Evolutionary conservation across 1,139 yeast species (phyloP), one percentile per base, ranked within the genome.

Genomic region (Pneumocystis jirovecii): DNA sequence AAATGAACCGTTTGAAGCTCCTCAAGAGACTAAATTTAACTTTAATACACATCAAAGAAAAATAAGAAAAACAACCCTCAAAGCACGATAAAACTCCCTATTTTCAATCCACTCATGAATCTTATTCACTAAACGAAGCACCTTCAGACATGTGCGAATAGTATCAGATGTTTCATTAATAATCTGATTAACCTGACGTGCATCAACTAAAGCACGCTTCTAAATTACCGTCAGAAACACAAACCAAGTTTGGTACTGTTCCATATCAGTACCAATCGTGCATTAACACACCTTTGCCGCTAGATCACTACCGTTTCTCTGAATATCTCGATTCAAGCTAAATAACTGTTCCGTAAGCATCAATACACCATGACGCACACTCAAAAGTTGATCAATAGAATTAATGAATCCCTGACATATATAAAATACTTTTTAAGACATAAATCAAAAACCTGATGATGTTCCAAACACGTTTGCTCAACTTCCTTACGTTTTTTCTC

Each of bases 71-170:
- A 25, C 21, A 50, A 50, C 57, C 65, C 68, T 63, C 70, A 93
- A 81, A 0, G 97, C 97, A 68, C 87, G 87, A 75, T 89, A 93
- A 71, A 89, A 88, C 70, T 86, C 86, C 71, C 85, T 83, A 69
- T 82, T 83, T 68, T 84, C 83, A 69, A 90, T 86, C 73, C 90
- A 78, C 64, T 88, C 95, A 73, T 89, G 90, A 65, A 90, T 89
- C 72, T 85, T 87, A 74, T 90, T 91, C 35, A 96, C 87, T 71
- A 87, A 81, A 72, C 91, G 96, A 68, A 93, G 79, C 12, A 91
- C 93, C 70, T 87, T 91, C 44, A 91, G 79, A 71, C 96, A 87
- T 67, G 86, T 74, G 25, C 73, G 70, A 7, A 78, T 75, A 0
- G 79, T 76, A 39, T 73, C 73, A 37, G 76, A 72, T 1, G 79